phyloP scores from a whole-genome alignment of 768 basidiomycete species.

The Leccinum truebloodii region DNA sequence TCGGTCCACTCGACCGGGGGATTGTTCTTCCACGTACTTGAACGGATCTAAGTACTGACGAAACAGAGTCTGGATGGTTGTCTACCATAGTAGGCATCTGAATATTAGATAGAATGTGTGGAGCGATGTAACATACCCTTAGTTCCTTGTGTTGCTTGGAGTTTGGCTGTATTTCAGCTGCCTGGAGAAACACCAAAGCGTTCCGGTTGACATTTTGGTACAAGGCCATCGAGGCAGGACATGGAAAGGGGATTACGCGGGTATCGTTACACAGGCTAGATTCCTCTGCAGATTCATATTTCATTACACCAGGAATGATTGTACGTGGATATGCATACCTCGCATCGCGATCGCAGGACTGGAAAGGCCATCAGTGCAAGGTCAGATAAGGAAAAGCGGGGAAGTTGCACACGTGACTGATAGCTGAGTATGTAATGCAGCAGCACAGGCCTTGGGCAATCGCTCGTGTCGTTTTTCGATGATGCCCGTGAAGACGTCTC shows the following conservation, averaged over 20 bases:
- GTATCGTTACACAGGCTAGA: neutral
- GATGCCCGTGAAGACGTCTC: constrained; percentile 28
- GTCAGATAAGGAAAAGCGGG: neutral
- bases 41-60: constrained; percentile 8
- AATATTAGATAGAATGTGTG: neutral
- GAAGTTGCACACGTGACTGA: constrained; percentile 18
- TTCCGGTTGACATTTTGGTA: constrained; percentile 1
- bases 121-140: neutral
- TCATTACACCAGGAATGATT: too few species aligned
- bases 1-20: constrained; percentile 5
- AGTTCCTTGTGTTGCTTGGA: constrained; percentile 15
- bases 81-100: neutral
- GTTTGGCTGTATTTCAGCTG: neutral
- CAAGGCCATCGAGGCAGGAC: neutral
- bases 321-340: neutral
- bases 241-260: constrained; percentile 8
- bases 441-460: constrained; percentile 18
- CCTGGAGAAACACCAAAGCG: constrained; percentile 2
- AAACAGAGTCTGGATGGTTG: constrained; percentile 7
- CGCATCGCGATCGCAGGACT: constrained; percentile 2
- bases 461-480: constrained; percentile 17
- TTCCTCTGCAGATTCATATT: neutral
- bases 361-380: neutral
- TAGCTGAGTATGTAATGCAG: constrained; percentile 6
- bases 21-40: constrained; percentile 23